Conservation (phyloP, 1,284 basidiomycete genomes). For the Austroboletus rostrupii region DNA sequence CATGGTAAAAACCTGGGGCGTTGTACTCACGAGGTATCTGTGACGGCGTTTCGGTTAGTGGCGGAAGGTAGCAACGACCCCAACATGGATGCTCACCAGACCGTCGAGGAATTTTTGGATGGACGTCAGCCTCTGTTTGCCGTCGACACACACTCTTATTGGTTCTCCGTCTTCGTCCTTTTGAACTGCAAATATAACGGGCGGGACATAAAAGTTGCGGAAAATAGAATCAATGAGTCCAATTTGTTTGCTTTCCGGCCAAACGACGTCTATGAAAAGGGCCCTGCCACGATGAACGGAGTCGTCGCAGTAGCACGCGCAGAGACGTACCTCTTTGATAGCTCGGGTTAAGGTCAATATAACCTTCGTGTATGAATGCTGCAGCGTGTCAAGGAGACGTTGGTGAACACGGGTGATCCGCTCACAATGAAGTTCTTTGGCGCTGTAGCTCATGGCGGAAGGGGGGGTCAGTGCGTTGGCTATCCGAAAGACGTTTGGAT, state of each 20-base stretch:
- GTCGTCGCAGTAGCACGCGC: not conserved
- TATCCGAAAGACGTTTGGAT: constrained; percentile 46
- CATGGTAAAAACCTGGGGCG: not conserved
- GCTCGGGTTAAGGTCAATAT: constrained; percentile 60
- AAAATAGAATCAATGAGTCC: constrained; percentile 74
- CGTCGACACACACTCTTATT: constrained; percentile 66
- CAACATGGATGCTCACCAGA: constrained; percentile 39
- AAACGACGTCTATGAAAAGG: constrained; percentile 56
- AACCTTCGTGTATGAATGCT: constrained; percentile 62
- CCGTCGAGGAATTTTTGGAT: constrained; percentile 71
- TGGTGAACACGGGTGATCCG: not conserved
- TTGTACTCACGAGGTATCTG: constrained; percentile 48
- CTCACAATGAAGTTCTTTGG: constrained; percentile 53
- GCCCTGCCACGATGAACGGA: constrained; percentile 1
- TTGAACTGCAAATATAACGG: constrained; percentile 64
- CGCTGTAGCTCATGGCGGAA: constrained; percentile 36
- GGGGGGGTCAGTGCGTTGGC: constrained; percentile 40
- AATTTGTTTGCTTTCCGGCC: constrained; percentile 65
- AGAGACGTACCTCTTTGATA: constrained; percentile 59
- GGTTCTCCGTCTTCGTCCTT: constrained; percentile 50
- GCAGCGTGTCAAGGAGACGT: constrained; percentile 6
- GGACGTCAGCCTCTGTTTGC: constrained; percentile 71
- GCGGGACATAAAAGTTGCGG: constrained; percentile 69
- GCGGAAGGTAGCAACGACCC: not conserved
- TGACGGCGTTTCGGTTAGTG: constrained; percentile 5